Conservation (phyloP, 352 stramenopile genomes). For the Phytophthora palmivora region DNA sequence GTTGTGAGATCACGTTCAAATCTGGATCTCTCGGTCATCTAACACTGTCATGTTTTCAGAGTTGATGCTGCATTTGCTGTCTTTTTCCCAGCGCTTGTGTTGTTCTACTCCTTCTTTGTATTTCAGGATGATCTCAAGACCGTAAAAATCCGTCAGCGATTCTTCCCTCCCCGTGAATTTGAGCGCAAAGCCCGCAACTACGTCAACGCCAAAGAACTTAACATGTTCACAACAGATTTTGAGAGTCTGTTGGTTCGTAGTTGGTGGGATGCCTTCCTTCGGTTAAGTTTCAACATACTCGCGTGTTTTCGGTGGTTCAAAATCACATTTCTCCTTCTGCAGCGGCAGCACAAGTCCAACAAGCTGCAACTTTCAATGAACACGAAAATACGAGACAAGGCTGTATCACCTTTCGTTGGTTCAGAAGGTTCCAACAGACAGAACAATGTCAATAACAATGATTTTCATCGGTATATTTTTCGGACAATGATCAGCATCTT, state of each 20-base stretch:
- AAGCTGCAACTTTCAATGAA: too few relatives aligned
- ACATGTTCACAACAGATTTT: conserved; percentile 47
- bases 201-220: conserved; percentile 36
- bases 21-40: background rate
- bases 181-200: conserved; percentile 47
- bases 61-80: conserved; percentile 48
- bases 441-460: too few relatives aligned
- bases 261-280: conserved; percentile 25
- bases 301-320: conserved; percentile 36
- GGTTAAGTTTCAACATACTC: conserved; percentile 43
- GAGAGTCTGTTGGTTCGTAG: conserved; percentile 33
- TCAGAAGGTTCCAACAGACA: too few relatives aligned
- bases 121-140: conserved; percentile 45
- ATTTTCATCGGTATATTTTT: too few relatives aligned
- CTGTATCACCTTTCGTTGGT: too few relatives aligned
- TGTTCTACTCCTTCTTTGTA: conserved; percentile 32
- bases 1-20: too few relatives aligned
- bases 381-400: too few relatives aligned
- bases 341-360: conserved; percentile 3
- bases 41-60: too few relatives aligned
- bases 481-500: conserved; percentile 23
- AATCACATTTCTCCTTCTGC: conserved; percentile 33
- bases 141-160: conserved; percentile 44
- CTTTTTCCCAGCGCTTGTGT: conserved; percentile 41
- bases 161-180: conserved; percentile 44